phyloP scores from a whole-genome alignment of 305 asterid species.

The Ajuga reptans region DNA sequence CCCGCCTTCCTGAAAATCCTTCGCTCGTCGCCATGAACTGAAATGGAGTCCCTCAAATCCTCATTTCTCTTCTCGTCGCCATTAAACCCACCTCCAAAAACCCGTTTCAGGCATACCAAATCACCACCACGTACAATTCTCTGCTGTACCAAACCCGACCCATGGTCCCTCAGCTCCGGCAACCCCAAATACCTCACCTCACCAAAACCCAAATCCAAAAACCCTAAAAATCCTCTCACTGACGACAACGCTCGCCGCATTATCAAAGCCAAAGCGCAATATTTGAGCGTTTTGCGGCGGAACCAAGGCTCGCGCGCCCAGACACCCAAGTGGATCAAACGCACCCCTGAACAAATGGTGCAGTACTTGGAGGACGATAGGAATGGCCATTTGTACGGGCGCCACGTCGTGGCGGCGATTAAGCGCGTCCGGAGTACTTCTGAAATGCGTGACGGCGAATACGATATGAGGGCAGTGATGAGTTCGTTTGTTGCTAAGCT shows the following conservation, averaged over 20 bases:
- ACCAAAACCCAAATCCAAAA: conserved; percentile 65
- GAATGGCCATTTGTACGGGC: conserved; percentile 75
- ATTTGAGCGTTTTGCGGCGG: conserved; percentile 65
- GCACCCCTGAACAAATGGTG: conserved; percentile 89
- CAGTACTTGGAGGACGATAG: conserved; percentile 82
- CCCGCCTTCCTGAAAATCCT: background rate
- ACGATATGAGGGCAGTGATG: conserved; percentile 78
- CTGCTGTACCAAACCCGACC: conserved; percentile 67
- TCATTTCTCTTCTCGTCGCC: conserved; percentile 42
- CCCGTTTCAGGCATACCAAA: conserved; percentile 12
- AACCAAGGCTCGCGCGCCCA: conserved; percentile 83
- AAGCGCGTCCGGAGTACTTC: conserved; percentile 70
- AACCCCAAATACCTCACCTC: conserved; percentile 36
- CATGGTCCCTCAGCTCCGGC: conserved; percentile 83
- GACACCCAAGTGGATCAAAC: conserved; percentile 83
- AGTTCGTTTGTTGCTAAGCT: conserved; percentile 77
- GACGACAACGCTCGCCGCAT: conserved; percentile 93
- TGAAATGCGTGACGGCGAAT: conserved; percentile 52
- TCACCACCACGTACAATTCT: conserved; percentile 27
- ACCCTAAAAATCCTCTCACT: conserved; percentile 68
- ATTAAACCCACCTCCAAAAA: conserved; percentile 21
- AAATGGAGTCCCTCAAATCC: conserved; percentile 70
- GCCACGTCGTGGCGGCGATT: conserved; percentile 87
- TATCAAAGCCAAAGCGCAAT: conserved; percentile 73
- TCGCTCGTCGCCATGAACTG: background rate